Percentiles rank a stretch among this genome's conserved stretches.
Conservation (phyloP, 1,284 basidiomycete species). For the Cutaneotrichosporon cyanovorans region DNA sequence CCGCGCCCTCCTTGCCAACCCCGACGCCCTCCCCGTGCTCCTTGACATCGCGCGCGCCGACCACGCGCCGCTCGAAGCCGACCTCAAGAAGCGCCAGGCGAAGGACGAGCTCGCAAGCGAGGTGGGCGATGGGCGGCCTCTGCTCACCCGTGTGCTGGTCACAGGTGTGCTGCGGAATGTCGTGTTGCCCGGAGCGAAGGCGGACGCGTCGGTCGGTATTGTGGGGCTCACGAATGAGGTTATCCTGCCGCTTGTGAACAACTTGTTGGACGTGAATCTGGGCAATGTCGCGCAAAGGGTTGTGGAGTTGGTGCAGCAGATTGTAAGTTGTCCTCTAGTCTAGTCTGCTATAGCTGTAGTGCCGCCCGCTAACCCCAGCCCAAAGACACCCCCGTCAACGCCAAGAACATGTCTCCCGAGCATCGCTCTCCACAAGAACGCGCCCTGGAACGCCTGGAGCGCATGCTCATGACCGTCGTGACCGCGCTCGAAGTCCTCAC, state of each 20-base stretch:
- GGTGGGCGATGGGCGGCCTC: slow-evolving; percentile 32
- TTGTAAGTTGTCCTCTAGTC: slow-evolving; percentile 45
- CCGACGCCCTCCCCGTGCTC: slow-evolving; percentile 61
- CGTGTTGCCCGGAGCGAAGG: slow-evolving; percentile 54
- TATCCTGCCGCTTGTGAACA: slow-evolving; percentile 63
- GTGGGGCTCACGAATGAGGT: slow-evolving; percentile 51
- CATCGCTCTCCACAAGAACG: slow-evolving; percentile 61
- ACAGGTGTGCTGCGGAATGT: slow-evolving; percentile 74
- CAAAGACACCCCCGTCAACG: slow-evolving; percentile 19
- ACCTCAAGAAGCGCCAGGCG: slow-evolving; percentile 46
- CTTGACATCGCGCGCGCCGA: slow-evolving; percentile 57
- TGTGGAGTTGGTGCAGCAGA: slow-evolving; percentile 52
- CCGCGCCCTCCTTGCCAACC: slow-evolving; percentile 56
- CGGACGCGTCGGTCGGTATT: slow-evolving; percentile 55
- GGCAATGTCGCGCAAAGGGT: slow-evolving; percentile 52
- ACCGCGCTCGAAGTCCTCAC: slow-evolving; percentile 78
- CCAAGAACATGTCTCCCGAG: slow-evolving; percentile 47
- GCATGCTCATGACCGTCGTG: slow-evolving; percentile 62
- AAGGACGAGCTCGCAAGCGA: slow-evolving; percentile 20
- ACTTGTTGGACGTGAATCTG: slow-evolving; percentile 61
- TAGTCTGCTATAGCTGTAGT: too few species aligned
- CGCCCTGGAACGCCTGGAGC: slow-evolving; percentile 67
- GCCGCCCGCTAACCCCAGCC: slow-evolving; percentile 21
- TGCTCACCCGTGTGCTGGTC: slow-evolving; percentile 60
- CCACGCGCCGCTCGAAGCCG: slow-evolving; percentile 23